phyloP scores from a whole-genome alignment of 1,284 basidiomycete genomes.

The Fistulinella staudtii region DNA sequence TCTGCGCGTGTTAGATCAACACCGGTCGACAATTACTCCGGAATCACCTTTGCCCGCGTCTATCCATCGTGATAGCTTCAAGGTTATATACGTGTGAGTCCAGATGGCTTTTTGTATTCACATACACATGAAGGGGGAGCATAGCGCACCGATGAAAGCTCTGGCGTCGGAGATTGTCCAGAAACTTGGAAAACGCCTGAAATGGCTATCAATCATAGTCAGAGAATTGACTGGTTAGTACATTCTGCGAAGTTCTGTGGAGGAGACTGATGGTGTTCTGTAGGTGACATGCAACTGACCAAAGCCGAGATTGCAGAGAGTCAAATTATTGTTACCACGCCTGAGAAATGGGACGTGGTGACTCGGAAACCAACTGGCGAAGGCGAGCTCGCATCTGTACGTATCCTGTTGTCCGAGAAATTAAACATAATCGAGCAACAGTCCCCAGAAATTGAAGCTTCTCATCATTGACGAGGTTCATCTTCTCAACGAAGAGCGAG shows the following conservation, averaged over 20 bases:
- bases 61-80: constrained; percentile 77
- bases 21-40: constrained; percentile 41
- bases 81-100: constrained; percentile 93
- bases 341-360: constrained; percentile 99
- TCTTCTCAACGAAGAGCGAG: constrained; percentile 95
- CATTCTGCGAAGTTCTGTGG: not conserved
- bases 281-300: constrained; percentile 98
- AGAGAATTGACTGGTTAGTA: constrained; percentile 81
- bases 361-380: constrained; percentile 97
- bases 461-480: constrained; percentile 99
- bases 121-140: constrained; percentile 4
- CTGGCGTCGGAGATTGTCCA: constrained; percentile 93
- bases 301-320: constrained; percentile 93
- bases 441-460: constrained; percentile 78
- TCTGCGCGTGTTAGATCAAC: constrained; percentile 81
- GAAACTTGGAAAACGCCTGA: constrained; percentile 88
- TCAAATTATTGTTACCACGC: constrained; percentile 98
- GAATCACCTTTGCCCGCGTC: constrained; percentile 44
- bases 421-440: constrained; percentile 6
- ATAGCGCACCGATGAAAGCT: constrained; percentile 96
- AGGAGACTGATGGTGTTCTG: constrained; percentile 1
- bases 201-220: constrained; percentile 86
- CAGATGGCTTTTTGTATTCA: not conserved
- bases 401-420: constrained; percentile 21
- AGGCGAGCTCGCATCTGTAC: constrained; percentile 87